Conservation (phyloP, 768 basidiomycete species). For the Clavaria fumosa region DNA sequence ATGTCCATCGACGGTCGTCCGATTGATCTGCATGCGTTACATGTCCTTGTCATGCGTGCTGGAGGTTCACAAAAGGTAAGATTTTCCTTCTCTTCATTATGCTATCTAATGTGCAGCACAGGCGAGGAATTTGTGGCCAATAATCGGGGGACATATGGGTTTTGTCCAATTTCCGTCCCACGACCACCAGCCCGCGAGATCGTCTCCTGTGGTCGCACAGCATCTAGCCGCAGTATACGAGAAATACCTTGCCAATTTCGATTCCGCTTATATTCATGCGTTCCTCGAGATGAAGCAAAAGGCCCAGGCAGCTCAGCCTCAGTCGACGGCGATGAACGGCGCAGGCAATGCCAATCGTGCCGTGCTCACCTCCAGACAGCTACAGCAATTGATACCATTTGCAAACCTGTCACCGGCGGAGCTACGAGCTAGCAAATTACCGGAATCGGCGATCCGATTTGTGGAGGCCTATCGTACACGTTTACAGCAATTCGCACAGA, state of each 20-base stretch:
- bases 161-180: constrained; percentile 49
- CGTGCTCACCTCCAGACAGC: constrained; percentile 12
- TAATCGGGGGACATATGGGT: constrained; percentile 54
- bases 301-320: constrained; percentile 4
- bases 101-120: constrained; percentile 25
- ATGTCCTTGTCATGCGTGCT: constrained; percentile 41
- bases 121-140: constrained; percentile 42
- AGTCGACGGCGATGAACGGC: neutral
- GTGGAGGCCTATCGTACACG: constrained; percentile 41
- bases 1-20: constrained; percentile 34
- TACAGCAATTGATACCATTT: constrained; percentile 32
- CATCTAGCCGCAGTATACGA: constrained; percentile 47
- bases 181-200: constrained; percentile 43
- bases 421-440: constrained; percentile 34
- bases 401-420: constrained; percentile 32
- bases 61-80: constrained; percentile 36
- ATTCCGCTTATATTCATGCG: constrained; percentile 34
- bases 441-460: constrained; percentile 34
- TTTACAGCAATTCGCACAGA: too few relatives aligned
- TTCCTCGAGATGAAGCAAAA: constrained; percentile 21
- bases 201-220: constrained; percentile 45
- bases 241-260: constrained; percentile 40
- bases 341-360: constrained; percentile 1
- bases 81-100: constrained; percentile 7
- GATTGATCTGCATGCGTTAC: constrained; percentile 47